These are phyloP conservation scores for Rhizopogon vesiculosus DNA, from an alignment of 768 basidiomycete species.

Conservation along the genomic window DNA sequence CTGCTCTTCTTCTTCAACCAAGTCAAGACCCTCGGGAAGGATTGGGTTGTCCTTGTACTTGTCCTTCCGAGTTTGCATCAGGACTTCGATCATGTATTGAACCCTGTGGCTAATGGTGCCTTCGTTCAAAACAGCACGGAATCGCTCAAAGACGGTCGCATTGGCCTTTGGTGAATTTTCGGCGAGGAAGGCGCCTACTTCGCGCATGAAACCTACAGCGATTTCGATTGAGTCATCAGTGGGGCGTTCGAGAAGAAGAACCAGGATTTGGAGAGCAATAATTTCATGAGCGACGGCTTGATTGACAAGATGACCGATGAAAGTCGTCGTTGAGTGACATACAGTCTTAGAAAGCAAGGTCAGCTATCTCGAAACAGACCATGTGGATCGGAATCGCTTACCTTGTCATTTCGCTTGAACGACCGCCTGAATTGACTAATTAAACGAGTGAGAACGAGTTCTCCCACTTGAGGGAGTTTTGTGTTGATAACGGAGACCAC, in stretches of 20 bases:
- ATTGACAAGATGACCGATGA: constrained; percentile 88
- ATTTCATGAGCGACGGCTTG: constrained; percentile 93
- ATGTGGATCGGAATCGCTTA: constrained; percentile 28
- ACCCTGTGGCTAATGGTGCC: constrained; percentile 92
- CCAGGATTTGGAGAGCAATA: constrained; percentile 90
- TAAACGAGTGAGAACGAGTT: constrained; percentile 81
- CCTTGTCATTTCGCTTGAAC: constrained; percentile 98
- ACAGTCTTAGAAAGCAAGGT: constrained; percentile 54
- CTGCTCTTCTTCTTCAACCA: constrained; percentile 98
- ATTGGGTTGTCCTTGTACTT: constrained; percentile 99
- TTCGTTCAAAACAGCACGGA: constrained; percentile 95
- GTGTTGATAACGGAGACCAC: constrained; percentile 95
- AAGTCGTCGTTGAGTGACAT: constrained; percentile 90
- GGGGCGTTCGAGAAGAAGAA: constrained; percentile 91
- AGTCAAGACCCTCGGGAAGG: constrained; percentile 87
- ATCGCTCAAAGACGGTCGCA: constrained; percentile 92
- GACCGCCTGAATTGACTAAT: constrained; percentile 93
- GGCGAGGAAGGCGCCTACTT: constrained; percentile 91
- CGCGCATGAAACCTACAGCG: constrained; percentile 94
- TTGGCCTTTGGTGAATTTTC: constrained; percentile 96
- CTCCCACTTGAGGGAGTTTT: constrained; percentile 94
- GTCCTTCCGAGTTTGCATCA: constrained; percentile 99
- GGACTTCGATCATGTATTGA: constrained; percentile 99
- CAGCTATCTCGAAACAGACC: neutral
- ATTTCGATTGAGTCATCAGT: constrained; percentile 99